Percentiles rank a stretch among this genome's conserved stretches.
Evolutionary conservation across 2,329 filamentous ascomycete genomes (phyloP).

Genomic region (Orbilia oligospora): DNA sequence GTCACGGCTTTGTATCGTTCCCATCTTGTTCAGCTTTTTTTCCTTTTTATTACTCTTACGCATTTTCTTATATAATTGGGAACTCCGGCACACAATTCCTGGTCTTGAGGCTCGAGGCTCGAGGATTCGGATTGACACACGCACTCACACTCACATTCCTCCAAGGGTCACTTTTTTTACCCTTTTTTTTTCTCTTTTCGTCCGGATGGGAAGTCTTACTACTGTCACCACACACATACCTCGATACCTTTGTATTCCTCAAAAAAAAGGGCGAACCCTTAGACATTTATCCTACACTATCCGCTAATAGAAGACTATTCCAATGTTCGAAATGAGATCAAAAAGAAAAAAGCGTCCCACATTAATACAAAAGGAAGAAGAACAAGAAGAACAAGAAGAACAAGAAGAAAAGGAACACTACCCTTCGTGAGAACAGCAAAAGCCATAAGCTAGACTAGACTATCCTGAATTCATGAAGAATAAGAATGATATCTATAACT

Average conservation of each 20-base stretch:
- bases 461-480: too few relatives aligned
- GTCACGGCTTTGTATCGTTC: conserved; percentile 55
- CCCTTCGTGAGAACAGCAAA: neutral
- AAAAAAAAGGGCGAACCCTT: conserved; percentile 28
- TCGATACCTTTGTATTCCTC: conserved; percentile 26
- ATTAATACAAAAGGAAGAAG: conserved; percentile 9
- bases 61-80: conserved; percentile 59
- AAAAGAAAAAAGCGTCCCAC: conserved; percentile 18
- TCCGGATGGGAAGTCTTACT: conserved; percentile 56
- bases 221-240: conserved; percentile 25
- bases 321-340: conserved; percentile 53
- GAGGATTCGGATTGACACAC: conserved; percentile 20
- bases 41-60: conserved; percentile 26
- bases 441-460: neutral
- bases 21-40: conserved; percentile 48
- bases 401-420: too few relatives aligned
- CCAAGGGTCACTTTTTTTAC: conserved; percentile 39
- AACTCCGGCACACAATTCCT: conserved; percentile 35
- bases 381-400: too few relatives aligned
- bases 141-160: neutral
- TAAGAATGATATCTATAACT: conserved; percentile 27
- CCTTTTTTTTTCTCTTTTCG: conserved; percentile 52
- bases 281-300: conserved; percentile 48
- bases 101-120: conserved; percentile 7
- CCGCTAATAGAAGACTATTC: conserved; percentile 60